Evolutionary conservation across 78 protist species (phyloP).

Genomic region (Tieghemostelium lacteum): DNA sequence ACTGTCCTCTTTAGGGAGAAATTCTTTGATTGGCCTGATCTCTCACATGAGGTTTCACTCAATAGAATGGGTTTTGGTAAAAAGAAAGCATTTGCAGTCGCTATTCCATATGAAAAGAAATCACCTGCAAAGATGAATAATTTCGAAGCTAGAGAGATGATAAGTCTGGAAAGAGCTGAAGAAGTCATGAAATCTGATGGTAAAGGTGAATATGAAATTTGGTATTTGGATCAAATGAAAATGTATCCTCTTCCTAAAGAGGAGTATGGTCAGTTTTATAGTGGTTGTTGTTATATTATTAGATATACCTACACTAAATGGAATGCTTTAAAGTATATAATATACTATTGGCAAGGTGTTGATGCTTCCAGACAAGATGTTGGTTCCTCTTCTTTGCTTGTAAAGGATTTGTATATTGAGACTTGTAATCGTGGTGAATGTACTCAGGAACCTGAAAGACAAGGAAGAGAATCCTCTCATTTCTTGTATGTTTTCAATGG

Average conservation of each 20-base stretch:
- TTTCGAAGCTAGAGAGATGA: slow-evolving; percentile 54
- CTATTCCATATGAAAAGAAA: slow-evolving; percentile 67
- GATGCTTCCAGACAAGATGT: slow-evolving; percentile 65
- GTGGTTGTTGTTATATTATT: slow-evolving; percentile 50
- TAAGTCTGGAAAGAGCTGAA: slow-evolving; percentile 39
- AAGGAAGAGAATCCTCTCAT: slow-evolving; percentile 48
- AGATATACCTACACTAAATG: slow-evolving; percentile 66
- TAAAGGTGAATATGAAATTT: slow-evolving; percentile 44
- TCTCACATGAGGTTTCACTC: slow-evolving; percentile 52
- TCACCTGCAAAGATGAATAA: slow-evolving; percentile 36
- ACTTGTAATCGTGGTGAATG: slow-evolving; percentile 57
- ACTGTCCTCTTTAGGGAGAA: slow-evolving; percentile 71
- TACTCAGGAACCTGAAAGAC: slow-evolving; percentile 44
- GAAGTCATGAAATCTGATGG: slow-evolving; percentile 22
- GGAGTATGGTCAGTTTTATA: slow-evolving; percentile 70
- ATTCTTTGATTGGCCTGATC: slow-evolving; percentile 80
- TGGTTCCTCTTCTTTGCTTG: slow-evolving; percentile 42
- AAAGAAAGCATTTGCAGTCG: slow-evolving; percentile 21
- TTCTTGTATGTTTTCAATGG: slow-evolving; percentile 42
- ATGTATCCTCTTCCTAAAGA: slow-evolving; percentile 31
- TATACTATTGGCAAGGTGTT: slow-evolving; percentile 58
- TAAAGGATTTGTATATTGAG: slow-evolving; percentile 52
- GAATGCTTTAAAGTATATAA: slow-evolving; percentile 48
- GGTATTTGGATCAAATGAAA: slow-evolving; percentile 56
- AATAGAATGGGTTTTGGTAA: slow-evolving; percentile 71